Base-by-base conservation (phyloP, 2,329 filamentous ascomycete genomes). In the Sordariomycetes sp. region DNA sequence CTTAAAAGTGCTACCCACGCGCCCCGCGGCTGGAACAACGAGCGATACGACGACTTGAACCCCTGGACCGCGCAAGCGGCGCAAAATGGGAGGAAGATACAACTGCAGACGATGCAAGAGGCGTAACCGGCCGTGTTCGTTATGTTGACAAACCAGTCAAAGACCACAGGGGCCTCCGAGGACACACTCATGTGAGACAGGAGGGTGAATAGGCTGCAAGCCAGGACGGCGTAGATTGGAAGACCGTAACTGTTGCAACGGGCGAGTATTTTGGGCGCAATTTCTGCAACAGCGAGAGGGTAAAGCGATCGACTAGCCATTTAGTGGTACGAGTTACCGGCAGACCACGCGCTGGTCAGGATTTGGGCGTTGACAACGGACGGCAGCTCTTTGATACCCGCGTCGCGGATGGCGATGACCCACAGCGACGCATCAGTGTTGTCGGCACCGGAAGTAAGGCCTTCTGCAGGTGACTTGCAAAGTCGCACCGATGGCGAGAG, bases 361-460 rank as follows among this genome's bases (percentile, higher is more conserved):
- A 85, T 77, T 10, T 81, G 75, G 2, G 78, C 80, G 62, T 85
- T 85, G 69, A 85, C 77, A 60, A 85, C 76, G 57, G 72, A 72
- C 25, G 73, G 72, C 1, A 79, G 71, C 0, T 72, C 75, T 8
- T 70, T 67, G 57, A 79, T 79, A 2, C 75, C 74, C 1, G 76
- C 76, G 54, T 65, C 65, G 52, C 63, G 59, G 34, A 82, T 80
- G 35, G 78, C 79, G 62, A 83, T 80, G 53, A 82, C 79, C 63
- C 80, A 83, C 0, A 79, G 80, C 32, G 77, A 81, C 2, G 77
- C 76, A 2, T 66, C 67, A n/a, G 65, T 64, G 24, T 67, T 67
- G 2, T 79, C 61, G 1, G 67, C 64, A n/a, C 63, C 62, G 13
- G 55, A 62, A 20, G 66, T 59, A 10, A 76, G 64, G 1, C 67